A percentile compares a stretch with the other conserved stretches of the same genome.
Conservation (phyloP, 1,139 yeast genomes). For the Pichia sp. region DNA sequence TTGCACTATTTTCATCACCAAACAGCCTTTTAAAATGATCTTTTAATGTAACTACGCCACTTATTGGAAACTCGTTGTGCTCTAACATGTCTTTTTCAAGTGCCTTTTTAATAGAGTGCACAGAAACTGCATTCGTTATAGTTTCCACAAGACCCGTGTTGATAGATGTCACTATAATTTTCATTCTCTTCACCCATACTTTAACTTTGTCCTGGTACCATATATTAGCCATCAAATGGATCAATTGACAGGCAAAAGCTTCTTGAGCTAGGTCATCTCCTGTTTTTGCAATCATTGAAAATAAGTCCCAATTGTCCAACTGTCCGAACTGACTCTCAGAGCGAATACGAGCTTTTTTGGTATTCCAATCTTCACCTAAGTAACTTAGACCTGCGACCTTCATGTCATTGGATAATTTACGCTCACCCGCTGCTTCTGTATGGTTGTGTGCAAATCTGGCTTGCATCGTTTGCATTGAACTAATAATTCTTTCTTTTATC, state of each 20-base stretch:
- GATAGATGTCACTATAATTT: slow-evolving; percentile 84
- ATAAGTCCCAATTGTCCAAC: slow-evolving; percentile 85
- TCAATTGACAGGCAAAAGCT: slow-evolving; percentile 94
- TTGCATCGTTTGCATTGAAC: slow-evolving; percentile 86
- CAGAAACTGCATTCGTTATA: slow-evolving; percentile 85
- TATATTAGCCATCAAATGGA: slow-evolving; percentile 76
- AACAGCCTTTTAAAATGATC: slow-evolving; percentile 76
- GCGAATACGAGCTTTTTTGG: slow-evolving; percentile 75
- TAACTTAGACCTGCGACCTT: slow-evolving; percentile 69
- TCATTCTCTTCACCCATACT: slow-evolving; percentile 92
- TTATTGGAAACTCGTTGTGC: slow-evolving; percentile 62
- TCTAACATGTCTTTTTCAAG: slow-evolving; percentile 69
- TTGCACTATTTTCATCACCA: slow-evolving; percentile 54
- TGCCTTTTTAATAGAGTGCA: slow-evolving; percentile 91
- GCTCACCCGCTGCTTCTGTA: slow-evolving; percentile 79
- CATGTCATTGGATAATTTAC: slow-evolving; percentile 86
- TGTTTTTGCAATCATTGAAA: slow-evolving; percentile 92
- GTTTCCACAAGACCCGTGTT: slow-evolving; percentile 92
- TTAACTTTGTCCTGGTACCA: slow-evolving; percentile 68
- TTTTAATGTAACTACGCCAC: slow-evolving; percentile 62
- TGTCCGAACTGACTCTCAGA: slow-evolving; percentile 78
- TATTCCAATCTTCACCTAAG: slow-evolving; percentile 88
- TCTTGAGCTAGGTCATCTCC: slow-evolving; percentile 96
- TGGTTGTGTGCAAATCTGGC: slow-evolving; percentile 57
- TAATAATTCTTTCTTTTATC: slow-evolving; percentile 72